These are phyloP conservation scores for Fragaria vesca DNA, from an alignment of 306 rosid genomes.

Conservation along the genomic window DNA sequence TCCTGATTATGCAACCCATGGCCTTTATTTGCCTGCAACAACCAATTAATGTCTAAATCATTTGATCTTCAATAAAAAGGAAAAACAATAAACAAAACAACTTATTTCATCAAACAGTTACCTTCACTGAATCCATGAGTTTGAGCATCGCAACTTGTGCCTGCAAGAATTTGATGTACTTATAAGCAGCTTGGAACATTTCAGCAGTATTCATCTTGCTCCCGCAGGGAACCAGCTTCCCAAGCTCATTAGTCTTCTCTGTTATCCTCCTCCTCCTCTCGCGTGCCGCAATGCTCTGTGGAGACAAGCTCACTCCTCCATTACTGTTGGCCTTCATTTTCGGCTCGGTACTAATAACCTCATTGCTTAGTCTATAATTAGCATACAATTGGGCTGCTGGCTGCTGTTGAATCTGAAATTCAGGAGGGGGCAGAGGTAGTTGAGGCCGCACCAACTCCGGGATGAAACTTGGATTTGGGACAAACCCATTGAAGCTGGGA, in stretches of 20 bases:
- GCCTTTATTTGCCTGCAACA: slow-evolving; percentile 22
- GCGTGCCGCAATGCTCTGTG: slow-evolving; percentile 71
- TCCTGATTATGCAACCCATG: slow-evolving; percentile 18
- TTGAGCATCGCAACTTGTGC: slow-evolving; percentile 63
- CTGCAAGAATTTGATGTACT: slow-evolving; percentile 72
- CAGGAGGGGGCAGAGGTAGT: not conserved
- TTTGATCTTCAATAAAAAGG: not conserved
- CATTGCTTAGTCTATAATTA: not conserved
- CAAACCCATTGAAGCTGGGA: slow-evolving; percentile 8
- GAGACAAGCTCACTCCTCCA: slow-evolving; percentile 30
- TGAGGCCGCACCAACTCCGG: not conserved
- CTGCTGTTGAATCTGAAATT: not conserved
- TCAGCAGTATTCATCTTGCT: slow-evolving; percentile 87
- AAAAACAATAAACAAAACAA: not conserved
- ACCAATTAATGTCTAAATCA: not conserved
- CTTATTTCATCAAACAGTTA: not conserved
- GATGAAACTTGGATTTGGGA: not conserved
- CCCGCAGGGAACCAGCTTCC: slow-evolving; percentile 73
- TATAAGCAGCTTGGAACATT: slow-evolving; percentile 72
- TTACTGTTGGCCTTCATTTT: not conserved
- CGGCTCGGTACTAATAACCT: not conserved
- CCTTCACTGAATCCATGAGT: slow-evolving; percentile 31
- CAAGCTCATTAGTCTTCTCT: slow-evolving; percentile 77
- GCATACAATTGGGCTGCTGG: not conserved
- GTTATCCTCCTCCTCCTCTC: slow-evolving; percentile 81